Evolutionary conservation across 2,329 filamentous ascomycete genomes (phyloP).

Genomic region (Aspergillus intermedius): DNA sequence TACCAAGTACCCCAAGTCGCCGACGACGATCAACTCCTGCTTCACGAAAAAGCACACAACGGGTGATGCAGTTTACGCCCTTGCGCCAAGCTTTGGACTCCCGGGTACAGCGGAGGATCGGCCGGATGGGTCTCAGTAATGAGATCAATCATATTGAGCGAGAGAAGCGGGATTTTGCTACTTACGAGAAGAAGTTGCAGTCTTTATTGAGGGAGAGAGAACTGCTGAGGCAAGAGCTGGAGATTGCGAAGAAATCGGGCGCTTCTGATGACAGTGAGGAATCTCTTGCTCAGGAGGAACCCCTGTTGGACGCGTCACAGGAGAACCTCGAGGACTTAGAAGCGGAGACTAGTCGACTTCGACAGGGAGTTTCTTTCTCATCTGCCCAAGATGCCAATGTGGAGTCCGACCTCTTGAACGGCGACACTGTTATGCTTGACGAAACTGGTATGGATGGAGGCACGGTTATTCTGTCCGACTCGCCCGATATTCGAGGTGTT

Average conservation of each 20-base stretch:
- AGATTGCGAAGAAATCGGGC: conserved; percentile 10
- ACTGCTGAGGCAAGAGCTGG: conserved; percentile 21
- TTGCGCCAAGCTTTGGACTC: conserved; percentile 38
- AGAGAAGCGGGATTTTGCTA: conserved; percentile 28
- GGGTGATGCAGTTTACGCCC: conserved; percentile 40
- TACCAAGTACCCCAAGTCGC: conserved; percentile 22
- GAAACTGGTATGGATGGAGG: conserved; percentile 21
- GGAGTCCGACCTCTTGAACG: conserved; percentile 8
- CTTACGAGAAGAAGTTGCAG: conserved; percentile 20
- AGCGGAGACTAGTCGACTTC: conserved; percentile 12
- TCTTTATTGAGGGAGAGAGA: conserved; percentile 22
- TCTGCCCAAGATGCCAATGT: conserved; percentile 2
- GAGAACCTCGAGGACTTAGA: conserved; percentile 15
- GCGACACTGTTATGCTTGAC: conserved; percentile 24
- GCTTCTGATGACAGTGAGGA: conserved; percentile 1
- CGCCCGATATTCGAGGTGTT: conserved; percentile 23
- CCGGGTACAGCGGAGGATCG: conserved; percentile 38
- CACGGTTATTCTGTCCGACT: conserved; percentile 25
- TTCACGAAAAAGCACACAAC: conserved; percentile 17
- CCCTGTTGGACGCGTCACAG: conserved; percentile 12
- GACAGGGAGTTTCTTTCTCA: conserved; percentile 15
- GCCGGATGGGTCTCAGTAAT: conserved; percentile 40
- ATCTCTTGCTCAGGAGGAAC: conserved; percentile 6
- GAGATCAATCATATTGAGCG: conserved; percentile 40
- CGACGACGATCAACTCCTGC: conserved; percentile 29